Evolutionary conservation across 345 rosid species (phyloP), one percentile per base, ranked within the genome.

Genomic region (Capsella bursapastoris): DNA sequence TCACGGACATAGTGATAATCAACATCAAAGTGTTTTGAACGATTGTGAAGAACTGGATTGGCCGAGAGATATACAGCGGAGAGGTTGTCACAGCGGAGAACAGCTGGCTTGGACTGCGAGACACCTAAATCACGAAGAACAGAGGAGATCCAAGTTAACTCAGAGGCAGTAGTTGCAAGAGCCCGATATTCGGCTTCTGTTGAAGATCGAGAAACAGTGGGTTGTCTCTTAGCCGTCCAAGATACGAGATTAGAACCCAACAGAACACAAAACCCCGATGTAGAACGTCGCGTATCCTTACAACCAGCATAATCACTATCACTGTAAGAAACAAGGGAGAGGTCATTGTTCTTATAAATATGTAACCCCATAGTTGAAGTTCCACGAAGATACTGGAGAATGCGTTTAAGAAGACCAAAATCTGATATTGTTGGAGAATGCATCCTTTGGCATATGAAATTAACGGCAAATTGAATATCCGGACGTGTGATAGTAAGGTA

Each of bases 321-420:
- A 1, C 40, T 44, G 0, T 44, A 64, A 0, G 40, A 27, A 0
- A 14, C 0, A 0, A 64, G 1, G 0, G 28, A 14, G 0, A 64
- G 0, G 2, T 1, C 2, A 9, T 1, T 28, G 3, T 29, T 11
- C 0, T 14, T 14, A 1, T 2, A 29, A 0, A 63, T 0, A 2
- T 28, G 14, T 0, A 44, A 0, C 0, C 27, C 68, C 37, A 62
- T 7, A 6, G 4, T 3, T 0, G 18, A 1, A 0, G 50, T 62
- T 1, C 50, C 50, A 0, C 35, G 1, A 0, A 45, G 14, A 27
- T 45, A 44, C 0, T 14, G 14, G 0, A 28, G 13, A 3, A 29
- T 14, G 1, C 53, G 3, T 10, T 64, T 28, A 0, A 64, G 4
- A 0, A 64, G 1, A 0, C 1, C 1, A 5, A 64, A 47, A 0